Evolutionary conservation across 2,329 filamentous ascomycete genomes (phyloP), one percentile per base, ranked within the genome.

Genomic region (Metarhizium sp.): DNA sequence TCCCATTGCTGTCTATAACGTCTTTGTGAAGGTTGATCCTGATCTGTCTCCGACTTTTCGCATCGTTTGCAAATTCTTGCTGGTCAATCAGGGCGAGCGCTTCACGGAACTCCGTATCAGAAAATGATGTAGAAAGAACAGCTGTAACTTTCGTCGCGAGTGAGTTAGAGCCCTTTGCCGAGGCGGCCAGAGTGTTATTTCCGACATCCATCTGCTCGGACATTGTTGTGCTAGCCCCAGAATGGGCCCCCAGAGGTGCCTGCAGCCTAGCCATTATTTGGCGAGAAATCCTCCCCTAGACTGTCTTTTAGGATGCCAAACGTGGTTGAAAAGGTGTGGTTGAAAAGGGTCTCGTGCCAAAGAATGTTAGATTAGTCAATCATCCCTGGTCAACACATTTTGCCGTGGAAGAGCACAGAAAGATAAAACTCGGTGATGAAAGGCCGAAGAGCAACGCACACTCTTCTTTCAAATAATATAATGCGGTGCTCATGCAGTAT

Each of bases 41-140:
- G 16, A 97, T 73, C 57, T 89, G 86, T 6, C 92, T 84, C 52
- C 94, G 81, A 2, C 85, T 87, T 61, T 92, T 88, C 10, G 88
- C 79, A 13, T 84, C 89, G 67, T 95, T 96, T 55, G 79, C 75
- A 14, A 91, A 70, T 1, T 79, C 78, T 40, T 88, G 81, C 51
- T 82, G 75, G 70, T 96, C 92, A 20, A 97, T 75, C 1, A 94
- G 82, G 53, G 81, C 77, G 34, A 99, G 74, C 14, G 91, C 86
- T 75, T 95, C 89, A 60, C 90, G 84, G 62, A 97, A 95, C 62
- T 96, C 92, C 5, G 89, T 79, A 71, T 97, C 94, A 6, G 91
- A 88, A 72, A 96, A 96, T 0, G 92, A 96, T 2, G 90, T 86
- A 4, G 94, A 96, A 51, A 97, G 81, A 45, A 97, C 87, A 58